Base-by-base conservation (phyloP, 2,329 filamentous ascomycete species). In the Trichoderma aggressivum region DNA sequence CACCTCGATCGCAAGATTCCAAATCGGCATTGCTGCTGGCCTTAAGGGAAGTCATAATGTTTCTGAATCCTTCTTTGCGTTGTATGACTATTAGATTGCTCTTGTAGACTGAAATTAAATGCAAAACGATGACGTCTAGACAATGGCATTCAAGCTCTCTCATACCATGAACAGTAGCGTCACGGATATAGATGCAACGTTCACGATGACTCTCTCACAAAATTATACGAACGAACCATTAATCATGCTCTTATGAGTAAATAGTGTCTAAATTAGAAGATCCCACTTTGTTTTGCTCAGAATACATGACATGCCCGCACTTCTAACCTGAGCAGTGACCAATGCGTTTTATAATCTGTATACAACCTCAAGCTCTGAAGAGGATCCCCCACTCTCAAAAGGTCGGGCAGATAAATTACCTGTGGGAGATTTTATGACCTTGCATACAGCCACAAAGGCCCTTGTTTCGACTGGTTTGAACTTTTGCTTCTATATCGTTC, bases 71-170 rank as follows among this genome's bases (percentile, higher is more conserved):
- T 53, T 24, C 47, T 24, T 53, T 24, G 21, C 5, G 2, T 7
- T 53, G 0, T 24, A 0, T 53, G 5, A 21, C 3, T n/a, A 43
- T 24, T 11, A 14, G n/a, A 14, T 24, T 7, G 14, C 0, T 0
- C 3, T n/a, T 43, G 16, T 10, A 43, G 36, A 16, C 1, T 21
- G n/a, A 47, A 50, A 21, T 50, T 21, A 50, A 47, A 12, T 50
- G 43, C 43, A 0, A 50, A 50, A 50, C n/a, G 6, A 21, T 21
- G 43, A 50, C 0, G 43, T 7, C 43, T 21, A 3, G 21, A 50
- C 43, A 5, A 50, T 50, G n/a, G n/a, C 18, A 21, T 24, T 53
- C 47, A 43, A 43, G 18, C 7, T 43, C 39, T 10, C 16, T n/a
- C 7, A 10, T 3, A n/a, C 39, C 16, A 5, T 1, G 16, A n/a